Evolutionary conservation across 1,284 basidiomycete species (phyloP).

Genomic region (Prillingera fragicola): DNA sequence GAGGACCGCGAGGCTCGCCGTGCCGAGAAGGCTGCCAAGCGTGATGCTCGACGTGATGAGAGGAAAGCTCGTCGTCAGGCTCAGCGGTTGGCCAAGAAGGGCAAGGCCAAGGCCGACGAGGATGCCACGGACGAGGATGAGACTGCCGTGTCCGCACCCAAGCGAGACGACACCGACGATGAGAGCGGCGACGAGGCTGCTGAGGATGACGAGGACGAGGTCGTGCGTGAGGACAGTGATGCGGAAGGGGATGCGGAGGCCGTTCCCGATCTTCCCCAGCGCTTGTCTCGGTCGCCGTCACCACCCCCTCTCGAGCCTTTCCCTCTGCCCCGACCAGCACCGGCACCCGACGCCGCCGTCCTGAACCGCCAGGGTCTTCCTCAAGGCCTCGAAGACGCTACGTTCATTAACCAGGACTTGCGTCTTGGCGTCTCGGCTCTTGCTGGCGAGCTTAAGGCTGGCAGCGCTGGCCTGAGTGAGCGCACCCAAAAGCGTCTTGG

Average conservation of each 20-base stretch:
- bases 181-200: conserved; percentile 12
- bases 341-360: conserved; percentile 62
- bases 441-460: conserved; percentile 41
- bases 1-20: conserved; percentile 8
- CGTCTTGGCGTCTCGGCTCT: conserved; percentile 52
- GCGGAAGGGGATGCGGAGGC: conserved; percentile 12
- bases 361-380: conserved; percentile 74
- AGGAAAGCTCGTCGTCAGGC: conserved; percentile 10
- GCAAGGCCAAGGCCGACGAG: conserved; percentile 3
- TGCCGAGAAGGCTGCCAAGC: conserved; percentile 18
- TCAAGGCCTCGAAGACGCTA: conserved; percentile 64
- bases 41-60: conserved; percentile 10
- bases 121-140: conserved; percentile 20
- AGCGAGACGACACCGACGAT: conserved; percentile 15
- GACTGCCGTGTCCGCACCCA: conserved; percentile 17
- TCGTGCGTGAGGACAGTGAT: conserved; percentile 7
- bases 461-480: conserved; percentile 54
- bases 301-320: conserved; percentile 53
- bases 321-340: conserved; percentile 63
- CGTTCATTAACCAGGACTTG: conserved; percentile 60
- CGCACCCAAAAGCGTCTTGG: conserved; percentile 60
- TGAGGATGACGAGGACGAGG: conserved; percentile 9
- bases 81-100: conserved; percentile 7
- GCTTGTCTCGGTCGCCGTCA: conserved; percentile 13
- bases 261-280: conserved; percentile 17